These are phyloP conservation scores for Aphanomyces invadans DNA, from an alignment of 352 stramenopile species.

Conservation along the genomic window DNA sequence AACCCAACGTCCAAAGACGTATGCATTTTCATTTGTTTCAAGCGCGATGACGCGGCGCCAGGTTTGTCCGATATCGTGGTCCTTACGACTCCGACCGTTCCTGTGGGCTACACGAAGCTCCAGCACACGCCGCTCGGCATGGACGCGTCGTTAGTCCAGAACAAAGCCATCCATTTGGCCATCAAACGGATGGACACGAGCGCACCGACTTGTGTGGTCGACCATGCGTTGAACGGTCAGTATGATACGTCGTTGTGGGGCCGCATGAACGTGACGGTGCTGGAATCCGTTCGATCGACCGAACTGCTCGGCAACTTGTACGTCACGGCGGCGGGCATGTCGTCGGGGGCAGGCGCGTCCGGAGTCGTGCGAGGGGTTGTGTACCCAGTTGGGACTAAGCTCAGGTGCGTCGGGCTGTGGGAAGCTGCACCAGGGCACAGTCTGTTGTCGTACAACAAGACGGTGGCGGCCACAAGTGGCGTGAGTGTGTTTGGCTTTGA, in stretches of 20 bases:
- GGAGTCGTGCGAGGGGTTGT: slow-evolving; percentile 53
- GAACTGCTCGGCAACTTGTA: slow-evolving; percentile 66
- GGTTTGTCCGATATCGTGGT: slow-evolving; percentile 1
- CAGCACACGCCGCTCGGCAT: slow-evolving; percentile 80
- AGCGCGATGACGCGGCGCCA: slow-evolving; percentile 26
- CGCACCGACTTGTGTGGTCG: slow-evolving; percentile 49
- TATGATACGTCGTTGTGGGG: slow-evolving; percentile 62
- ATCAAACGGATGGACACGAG: slow-evolving; percentile 49
- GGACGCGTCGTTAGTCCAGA: slow-evolving; percentile 81
- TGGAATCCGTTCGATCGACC: slow-evolving; percentile 41
- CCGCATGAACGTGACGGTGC: slow-evolving; percentile 47
- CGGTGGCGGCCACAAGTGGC: neutral
- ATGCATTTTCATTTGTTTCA: slow-evolving; percentile 81
- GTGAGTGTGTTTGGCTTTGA: neutral
- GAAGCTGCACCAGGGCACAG: slow-evolving; percentile 25
- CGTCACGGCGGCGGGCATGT: slow-evolving; percentile 53
- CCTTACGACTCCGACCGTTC: slow-evolving; percentile 39
- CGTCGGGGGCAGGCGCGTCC: slow-evolving; percentile 24
- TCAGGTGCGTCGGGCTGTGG: slow-evolving; percentile 56
- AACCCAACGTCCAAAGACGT: slow-evolving; percentile 71
- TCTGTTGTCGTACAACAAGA: neutral
- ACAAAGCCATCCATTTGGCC: slow-evolving; percentile 72
- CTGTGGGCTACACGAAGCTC: slow-evolving; percentile 71
- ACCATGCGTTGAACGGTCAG: slow-evolving; percentile 62
- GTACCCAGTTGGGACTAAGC: slow-evolving; percentile 31